phyloP scores from a whole-genome alignment of 2,329 filamentous ascomycete species.

The Penicillium hesseltinei region DNA sequence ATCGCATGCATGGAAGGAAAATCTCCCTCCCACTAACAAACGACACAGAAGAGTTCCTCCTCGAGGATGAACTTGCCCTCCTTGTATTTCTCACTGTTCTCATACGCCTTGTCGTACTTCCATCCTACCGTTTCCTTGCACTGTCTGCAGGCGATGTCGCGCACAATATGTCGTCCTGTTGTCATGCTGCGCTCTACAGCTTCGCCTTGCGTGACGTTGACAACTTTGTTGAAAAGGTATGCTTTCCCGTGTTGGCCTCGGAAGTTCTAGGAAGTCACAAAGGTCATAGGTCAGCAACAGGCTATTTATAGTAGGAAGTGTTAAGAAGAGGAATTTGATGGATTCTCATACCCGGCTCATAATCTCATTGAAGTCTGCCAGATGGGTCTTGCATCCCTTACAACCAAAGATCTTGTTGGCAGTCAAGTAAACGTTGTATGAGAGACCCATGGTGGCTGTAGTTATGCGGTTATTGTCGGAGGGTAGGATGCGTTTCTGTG shows the following conservation, averaged over 20 bases:
- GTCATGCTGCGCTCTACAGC: constrained; percentile 98
- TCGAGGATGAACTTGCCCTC: constrained; percentile 98
- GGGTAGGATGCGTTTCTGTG: background rate
- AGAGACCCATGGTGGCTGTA: constrained; percentile 68
- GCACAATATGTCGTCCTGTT: constrained; percentile 88
- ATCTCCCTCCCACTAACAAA: constrained; percentile 50
- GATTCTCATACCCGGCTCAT: constrained; percentile 70
- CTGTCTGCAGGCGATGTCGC: constrained; percentile 87
- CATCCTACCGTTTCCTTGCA: constrained; percentile 93
- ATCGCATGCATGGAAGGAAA: background rate
- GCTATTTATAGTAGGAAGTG: background rate
- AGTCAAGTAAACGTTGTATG: constrained; percentile 88
- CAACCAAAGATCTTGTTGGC: constrained; percentile 86
- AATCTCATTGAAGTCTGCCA: constrained; percentile 93
- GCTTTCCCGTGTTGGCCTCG: constrained; percentile 97
- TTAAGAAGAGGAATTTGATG: background rate
- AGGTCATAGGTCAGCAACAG: constrained; percentile 12
- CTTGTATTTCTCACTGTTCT: constrained; percentile 93
- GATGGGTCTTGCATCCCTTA: constrained; percentile 92
- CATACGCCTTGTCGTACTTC: constrained; percentile 98
- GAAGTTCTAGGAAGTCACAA: constrained; percentile 68
- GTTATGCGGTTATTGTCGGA: constrained; percentile 11
- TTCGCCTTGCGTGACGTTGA: constrained; percentile 79
- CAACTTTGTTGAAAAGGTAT: constrained; percentile 90
- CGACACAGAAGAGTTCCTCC: constrained; percentile 80